A percentile compares a stretch with the other conserved stretches of the same genome.
These are phyloP conservation scores for Setaria italica DNA, from an alignment of 202 grass and related monocot species.

Conservation along the genomic window DNA sequence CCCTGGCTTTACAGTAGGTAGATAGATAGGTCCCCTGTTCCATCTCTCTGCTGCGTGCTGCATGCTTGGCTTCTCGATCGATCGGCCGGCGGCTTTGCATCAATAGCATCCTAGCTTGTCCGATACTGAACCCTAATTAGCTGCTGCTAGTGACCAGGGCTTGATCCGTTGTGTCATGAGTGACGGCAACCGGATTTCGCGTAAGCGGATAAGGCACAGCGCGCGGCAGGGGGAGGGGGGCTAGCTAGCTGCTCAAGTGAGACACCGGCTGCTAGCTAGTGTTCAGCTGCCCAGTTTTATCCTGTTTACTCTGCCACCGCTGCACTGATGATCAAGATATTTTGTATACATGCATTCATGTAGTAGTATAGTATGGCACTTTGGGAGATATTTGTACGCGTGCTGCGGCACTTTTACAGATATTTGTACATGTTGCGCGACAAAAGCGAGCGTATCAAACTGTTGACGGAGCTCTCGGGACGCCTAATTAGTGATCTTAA, in stretches of 20 bases:
- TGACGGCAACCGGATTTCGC: constrained; percentile 45
- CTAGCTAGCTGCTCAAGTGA: not conserved
- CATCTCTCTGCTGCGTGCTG: constrained; percentile 15
- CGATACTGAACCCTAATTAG: constrained; percentile 19
- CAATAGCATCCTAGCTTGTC: not conserved
- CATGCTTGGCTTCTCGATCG: not conserved
- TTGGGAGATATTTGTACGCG: not conserved
- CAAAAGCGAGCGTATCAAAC: constrained; percentile 10
- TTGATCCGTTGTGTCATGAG: constrained; percentile 41
- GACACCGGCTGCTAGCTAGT: constrained; percentile 13
- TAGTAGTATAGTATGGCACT: not conserved
- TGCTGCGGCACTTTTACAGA: constrained; percentile 11
- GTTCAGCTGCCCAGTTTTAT: constrained; percentile 45
- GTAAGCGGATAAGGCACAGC: constrained; percentile 31
- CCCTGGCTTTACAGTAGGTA: constrained; percentile 42
- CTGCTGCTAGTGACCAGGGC: not conserved
- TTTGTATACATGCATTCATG: not conserved
- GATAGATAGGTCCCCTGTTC: constrained; percentile 52
- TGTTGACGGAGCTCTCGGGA: not conserved
- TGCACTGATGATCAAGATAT: not conserved
- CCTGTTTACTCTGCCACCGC: constrained; percentile 2
- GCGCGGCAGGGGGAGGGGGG: no score
- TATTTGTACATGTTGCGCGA: constrained; percentile 25
- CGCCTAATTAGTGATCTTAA: constrained; percentile 41
- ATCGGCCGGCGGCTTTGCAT: constrained; percentile 27